Conservation (phyloP, 805 yeast species). For the Cyberlindnera meyerae region DNA sequence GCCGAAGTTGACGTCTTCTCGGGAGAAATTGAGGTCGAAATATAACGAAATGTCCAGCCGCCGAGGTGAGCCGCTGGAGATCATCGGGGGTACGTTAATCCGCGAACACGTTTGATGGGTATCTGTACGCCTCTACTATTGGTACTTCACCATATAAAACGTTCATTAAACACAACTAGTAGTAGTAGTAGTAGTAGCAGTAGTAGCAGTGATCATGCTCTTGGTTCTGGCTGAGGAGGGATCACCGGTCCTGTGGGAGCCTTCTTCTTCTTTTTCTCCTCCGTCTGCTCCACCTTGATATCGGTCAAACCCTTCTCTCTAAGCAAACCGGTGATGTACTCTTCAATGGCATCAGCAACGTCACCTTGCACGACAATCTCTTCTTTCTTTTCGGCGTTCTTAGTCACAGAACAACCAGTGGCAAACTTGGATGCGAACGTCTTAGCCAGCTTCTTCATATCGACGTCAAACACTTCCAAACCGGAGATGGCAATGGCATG, state of each 20-base stretch:
- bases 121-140: too few species aligned
- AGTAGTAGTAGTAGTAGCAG: too few species aligned
- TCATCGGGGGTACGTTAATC: too few species aligned
- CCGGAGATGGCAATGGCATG: conserved; percentile 84
- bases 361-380: conserved; percentile 94
- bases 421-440: conserved; percentile 92
- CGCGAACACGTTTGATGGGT: too few species aligned
- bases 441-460: conserved; percentile 86
- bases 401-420: conserved; percentile 90
- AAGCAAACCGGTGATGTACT: conserved; percentile 60
- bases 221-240: conserved; percentile 9
- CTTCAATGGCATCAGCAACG: conserved; percentile 87
- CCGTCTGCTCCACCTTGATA: conserved; percentile 84
- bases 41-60: too few species aligned
- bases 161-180: too few species aligned
- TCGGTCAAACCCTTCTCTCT: conserved; percentile 78
- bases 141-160: too few species aligned
- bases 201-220: neutral
- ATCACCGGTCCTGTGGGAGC: conserved; percentile 12
- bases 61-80: too few species aligned
- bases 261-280: conserved; percentile 74
- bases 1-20: too few species aligned
- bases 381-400: conserved; percentile 86
- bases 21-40: too few species aligned
- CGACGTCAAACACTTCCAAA: conserved; percentile 81